These are phyloP conservation scores for Chalara sp. DNA, from an alignment of 2,329 filamentous ascomycete species.

Conservation along the genomic window DNA sequence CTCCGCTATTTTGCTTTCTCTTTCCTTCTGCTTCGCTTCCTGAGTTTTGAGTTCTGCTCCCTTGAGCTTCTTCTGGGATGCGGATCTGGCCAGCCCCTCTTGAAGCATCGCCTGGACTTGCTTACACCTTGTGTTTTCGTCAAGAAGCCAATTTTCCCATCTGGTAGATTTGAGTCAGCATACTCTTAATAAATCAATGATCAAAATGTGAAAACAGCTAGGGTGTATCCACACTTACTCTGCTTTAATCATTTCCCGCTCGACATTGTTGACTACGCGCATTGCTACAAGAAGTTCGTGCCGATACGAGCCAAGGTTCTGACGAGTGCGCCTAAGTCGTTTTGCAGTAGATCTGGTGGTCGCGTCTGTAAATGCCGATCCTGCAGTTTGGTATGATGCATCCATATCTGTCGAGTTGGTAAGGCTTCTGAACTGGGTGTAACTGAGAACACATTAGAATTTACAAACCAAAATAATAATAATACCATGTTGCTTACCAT, in stretches of 20 bases:
- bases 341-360: slow-evolving; percentile 47
- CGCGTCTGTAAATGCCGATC: slow-evolving; percentile 38
- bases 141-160: slow-evolving; percentile 86
- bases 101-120: slow-evolving; percentile 45
- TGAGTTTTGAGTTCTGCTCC: slow-evolving; percentile 9
- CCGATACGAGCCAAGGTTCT: slow-evolving; percentile 75
- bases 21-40: slow-evolving; percentile 14
- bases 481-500: slow-evolving; percentile 33
- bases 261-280: slow-evolving; percentile 81
- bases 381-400: slow-evolving; percentile 46
- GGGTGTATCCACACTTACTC: slow-evolving; percentile 39
- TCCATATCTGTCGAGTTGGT: slow-evolving; percentile 52
- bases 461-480: not conserved
- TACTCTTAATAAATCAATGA: not conserved
- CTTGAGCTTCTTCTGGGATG: slow-evolving; percentile 22
- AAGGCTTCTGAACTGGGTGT: slow-evolving; percentile 54
- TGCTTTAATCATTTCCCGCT: slow-evolving; percentile 74
- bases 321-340: slow-evolving; percentile 71
- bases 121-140: slow-evolving; percentile 71
- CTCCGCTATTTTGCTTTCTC: slow-evolving; percentile 33
- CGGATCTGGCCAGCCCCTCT: slow-evolving; percentile 9
- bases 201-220: not conserved
- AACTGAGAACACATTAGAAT: slow-evolving; percentile 33
- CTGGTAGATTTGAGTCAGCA: not conserved
- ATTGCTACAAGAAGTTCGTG: slow-evolving; percentile 89